These are phyloP conservation scores for Pleurotus tuber-regium DNA, from an alignment of 768 basidiomycete genomes.

Conservation along the genomic window DNA sequence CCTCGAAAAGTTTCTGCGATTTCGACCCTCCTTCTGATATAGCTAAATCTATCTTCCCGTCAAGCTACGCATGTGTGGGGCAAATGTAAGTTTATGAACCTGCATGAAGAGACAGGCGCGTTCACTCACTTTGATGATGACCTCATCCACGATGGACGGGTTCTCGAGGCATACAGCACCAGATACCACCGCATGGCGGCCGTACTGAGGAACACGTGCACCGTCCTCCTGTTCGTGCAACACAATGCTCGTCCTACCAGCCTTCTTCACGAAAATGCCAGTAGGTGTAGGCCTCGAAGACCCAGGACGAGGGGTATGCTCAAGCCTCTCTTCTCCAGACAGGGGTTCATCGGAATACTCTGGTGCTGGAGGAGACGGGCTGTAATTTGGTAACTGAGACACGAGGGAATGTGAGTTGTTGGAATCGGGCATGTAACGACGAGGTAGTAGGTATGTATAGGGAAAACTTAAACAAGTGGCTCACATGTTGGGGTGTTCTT, in stretches of 20 bases:
- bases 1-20: constrained; percentile 29
- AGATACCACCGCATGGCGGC: constrained; percentile 36
- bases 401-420: too few relatives aligned
- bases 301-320: constrained; percentile 39
- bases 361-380: constrained; percentile 52
- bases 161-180: constrained; percentile 44
- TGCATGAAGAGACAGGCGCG: too few relatives aligned
- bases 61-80: too few relatives aligned
- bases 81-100: too few relatives aligned
- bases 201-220: constrained; percentile 39
- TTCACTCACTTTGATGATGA: constrained; percentile 41
- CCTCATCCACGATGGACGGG: constrained; percentile 33
- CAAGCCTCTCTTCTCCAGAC: constrained; percentile 50
- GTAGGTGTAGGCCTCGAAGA: constrained; percentile 25
- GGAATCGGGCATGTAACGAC: constrained; percentile 10
- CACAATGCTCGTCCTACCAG: constrained; percentile 39
- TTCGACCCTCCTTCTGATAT: constrained; percentile 38
- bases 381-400: constrained; percentile 46
- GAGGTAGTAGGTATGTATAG: too few relatives aligned
- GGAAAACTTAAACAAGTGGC: not conserved
- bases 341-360: constrained; percentile 55
- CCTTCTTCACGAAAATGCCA: constrained; percentile 39
- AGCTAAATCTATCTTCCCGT: constrained; percentile 40
- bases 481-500: not conserved
- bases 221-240: constrained; percentile 46